Conservation (phyloP, 768 basidiomycete genomes). For the Lactarius tabidus region DNA sequence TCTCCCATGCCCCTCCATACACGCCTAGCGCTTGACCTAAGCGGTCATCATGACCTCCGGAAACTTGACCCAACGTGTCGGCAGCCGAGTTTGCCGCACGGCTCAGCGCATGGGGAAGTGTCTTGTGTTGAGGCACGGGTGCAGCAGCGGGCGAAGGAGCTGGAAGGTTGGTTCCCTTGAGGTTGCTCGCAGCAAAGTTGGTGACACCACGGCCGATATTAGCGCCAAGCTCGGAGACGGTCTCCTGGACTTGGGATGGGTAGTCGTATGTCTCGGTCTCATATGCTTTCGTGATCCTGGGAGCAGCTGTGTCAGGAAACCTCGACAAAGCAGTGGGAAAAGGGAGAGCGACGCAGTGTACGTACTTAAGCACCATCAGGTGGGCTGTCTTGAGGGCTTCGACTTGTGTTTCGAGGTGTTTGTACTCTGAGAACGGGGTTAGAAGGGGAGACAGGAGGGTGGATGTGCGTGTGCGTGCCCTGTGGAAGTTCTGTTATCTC, state of each 20-base stretch:
- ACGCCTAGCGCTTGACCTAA: slow-evolving; percentile 73
- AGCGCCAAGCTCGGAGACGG: slow-evolving; percentile 64
- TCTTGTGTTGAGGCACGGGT: slow-evolving; percentile 77
- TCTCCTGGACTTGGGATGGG: slow-evolving; percentile 85
- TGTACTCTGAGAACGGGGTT: slow-evolving; percentile 66
- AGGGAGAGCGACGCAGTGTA: slow-evolving; percentile 7
- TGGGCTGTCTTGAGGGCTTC: slow-evolving; percentile 86
- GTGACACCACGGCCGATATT: slow-evolving; percentile 71
- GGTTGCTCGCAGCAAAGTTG: slow-evolving; percentile 81
- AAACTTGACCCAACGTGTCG: slow-evolving; percentile 40
- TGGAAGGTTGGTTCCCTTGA: slow-evolving; percentile 86
- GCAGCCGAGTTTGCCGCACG: slow-evolving; percentile 71
- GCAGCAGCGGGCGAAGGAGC: slow-evolving; percentile 59
- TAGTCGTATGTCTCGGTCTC: slow-evolving; percentile 87
- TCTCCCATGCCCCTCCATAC: slow-evolving; percentile 83
- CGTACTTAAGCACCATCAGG: slow-evolving; percentile 70
- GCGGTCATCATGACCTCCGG: slow-evolving; percentile 52
- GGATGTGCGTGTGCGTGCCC: slow-evolving; percentile 40
- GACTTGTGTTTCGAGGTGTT: slow-evolving; percentile 89
- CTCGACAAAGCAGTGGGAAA: background rate
- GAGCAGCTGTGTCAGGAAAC: slow-evolving; percentile 1
- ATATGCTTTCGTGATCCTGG: slow-evolving; percentile 84
- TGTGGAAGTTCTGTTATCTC: slow-evolving; percentile 94
- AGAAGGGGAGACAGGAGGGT: background rate
- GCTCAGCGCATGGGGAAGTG: slow-evolving; percentile 89